A percentile compares a stretch with the other conserved stretches of the same genome.
Evolutionary conservation across 2,329 filamentous ascomycete species (phyloP).

Genomic region (Graphiopsis chlorocephala): DNA sequence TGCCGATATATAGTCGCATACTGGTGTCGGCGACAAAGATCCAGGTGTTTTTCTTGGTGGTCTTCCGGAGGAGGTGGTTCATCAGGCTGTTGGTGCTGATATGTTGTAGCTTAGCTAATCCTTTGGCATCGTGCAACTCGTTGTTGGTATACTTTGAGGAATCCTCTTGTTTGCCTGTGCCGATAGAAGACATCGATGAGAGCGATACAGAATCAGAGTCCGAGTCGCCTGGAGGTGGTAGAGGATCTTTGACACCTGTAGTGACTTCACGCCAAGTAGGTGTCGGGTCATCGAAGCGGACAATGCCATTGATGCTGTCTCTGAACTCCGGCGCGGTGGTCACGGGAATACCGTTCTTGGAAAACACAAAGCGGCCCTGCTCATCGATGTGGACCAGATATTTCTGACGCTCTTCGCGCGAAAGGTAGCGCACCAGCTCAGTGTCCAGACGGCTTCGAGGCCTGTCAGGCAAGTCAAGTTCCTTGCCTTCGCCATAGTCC

Average conservation of each 20-base stretch:
- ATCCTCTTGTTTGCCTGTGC: constrained; percentile 57
- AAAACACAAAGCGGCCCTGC: constrained; percentile 78
- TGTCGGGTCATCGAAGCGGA: constrained; percentile 43
- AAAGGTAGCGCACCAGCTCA: constrained; percentile 80
- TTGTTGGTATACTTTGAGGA: constrained; percentile 65
- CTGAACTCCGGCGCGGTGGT: constrained; percentile 73
- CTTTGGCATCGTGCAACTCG: constrained; percentile 59
- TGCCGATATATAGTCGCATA: constrained; percentile 82
- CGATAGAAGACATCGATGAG: constrained; percentile 38
- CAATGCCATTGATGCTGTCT: constrained; percentile 70
- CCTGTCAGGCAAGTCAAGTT: constrained; percentile 67
- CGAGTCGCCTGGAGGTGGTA: constrained; percentile 24
- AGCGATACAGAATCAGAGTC: constrained; percentile 22
- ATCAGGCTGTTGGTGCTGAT: constrained; percentile 70
- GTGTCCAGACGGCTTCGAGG: constrained; percentile 71
- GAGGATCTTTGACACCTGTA: constrained; percentile 29
- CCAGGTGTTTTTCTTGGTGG: constrained; percentile 85
- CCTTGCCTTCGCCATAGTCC: constrained; percentile 72
- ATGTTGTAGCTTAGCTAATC: constrained; percentile 61
- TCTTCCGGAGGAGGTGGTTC: constrained; percentile 74
- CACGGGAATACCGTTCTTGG: constrained; percentile 74
- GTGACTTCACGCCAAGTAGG: constrained; percentile 42
- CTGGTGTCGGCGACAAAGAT: constrained; percentile 88
- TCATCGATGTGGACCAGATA: constrained; percentile 76
- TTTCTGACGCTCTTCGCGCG: constrained; percentile 73